Conservation (phyloP, 163 green algal genomes). For the Trebouxiophyceae sp. region DNA sequence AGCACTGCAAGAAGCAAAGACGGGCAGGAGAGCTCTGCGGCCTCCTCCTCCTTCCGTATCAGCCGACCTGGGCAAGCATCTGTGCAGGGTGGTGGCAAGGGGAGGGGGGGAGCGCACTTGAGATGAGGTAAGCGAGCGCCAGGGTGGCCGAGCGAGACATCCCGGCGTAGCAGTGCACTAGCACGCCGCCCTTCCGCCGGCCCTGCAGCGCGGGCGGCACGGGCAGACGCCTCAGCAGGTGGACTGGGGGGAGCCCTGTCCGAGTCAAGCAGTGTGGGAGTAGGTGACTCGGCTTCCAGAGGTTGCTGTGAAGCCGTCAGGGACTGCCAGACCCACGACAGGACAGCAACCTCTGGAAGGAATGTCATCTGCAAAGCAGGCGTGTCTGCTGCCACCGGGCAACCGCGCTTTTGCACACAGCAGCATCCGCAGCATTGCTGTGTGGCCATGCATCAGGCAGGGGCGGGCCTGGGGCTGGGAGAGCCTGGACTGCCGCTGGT, state of each 20-base stretch:
- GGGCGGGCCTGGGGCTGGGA: too few relatives aligned
- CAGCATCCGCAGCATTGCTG: background rate
- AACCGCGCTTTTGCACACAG: background rate
- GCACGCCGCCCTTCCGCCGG: slow-evolving; percentile 41
- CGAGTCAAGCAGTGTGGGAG: too few relatives aligned
- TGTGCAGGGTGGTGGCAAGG: background rate
- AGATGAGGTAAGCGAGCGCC: slow-evolving; percentile 70
- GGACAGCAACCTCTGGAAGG: background rate
- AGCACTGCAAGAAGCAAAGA: background rate
- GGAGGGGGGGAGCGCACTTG: slow-evolving; percentile 1
- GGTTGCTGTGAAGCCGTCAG: too few relatives aligned
- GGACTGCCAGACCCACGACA: too few relatives aligned
- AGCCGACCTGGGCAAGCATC: too few relatives aligned
- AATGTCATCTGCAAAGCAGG: background rate
- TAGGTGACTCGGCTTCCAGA: too few relatives aligned
- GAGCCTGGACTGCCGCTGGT: background rate
- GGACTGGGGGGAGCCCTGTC: too few relatives aligned
- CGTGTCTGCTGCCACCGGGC: background rate
- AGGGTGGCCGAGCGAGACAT: slow-evolving; percentile 66
- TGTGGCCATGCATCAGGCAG: background rate
- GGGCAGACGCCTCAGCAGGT: too few relatives aligned
- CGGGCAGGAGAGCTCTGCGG: background rate
- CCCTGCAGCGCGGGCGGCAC: too few relatives aligned
- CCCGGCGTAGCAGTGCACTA: slow-evolving; percentile 84
- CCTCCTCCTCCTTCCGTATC: too few relatives aligned